A percentile compares a stretch with the other conserved stretches of the same genome.
These are phyloP conservation scores for Colletotrichum sp. DNA, from an alignment of 2,329 filamentous ascomycete genomes.

Conservation along the genomic window DNA sequence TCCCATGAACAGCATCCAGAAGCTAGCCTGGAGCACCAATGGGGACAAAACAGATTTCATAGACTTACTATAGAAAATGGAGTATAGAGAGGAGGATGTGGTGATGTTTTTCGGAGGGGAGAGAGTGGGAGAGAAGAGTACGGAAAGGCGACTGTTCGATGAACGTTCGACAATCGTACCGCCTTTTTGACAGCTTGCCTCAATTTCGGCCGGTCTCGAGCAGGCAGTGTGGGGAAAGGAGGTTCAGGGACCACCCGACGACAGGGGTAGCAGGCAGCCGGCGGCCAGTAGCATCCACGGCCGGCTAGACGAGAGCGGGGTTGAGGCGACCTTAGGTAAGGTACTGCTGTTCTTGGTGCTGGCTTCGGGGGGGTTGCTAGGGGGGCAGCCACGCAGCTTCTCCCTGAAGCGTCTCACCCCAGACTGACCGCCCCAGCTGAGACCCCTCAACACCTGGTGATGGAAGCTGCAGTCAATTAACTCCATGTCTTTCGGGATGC, in stretches of 20 bases:
- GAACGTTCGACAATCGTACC: conserved; percentile 18
- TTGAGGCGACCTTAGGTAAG: conserved; percentile 20
- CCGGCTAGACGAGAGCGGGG: conserved; percentile 14
- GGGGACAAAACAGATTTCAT: not conserved
- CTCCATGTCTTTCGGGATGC: not conserved
- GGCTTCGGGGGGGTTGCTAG: not conserved
- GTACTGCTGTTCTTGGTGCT: not conserved
- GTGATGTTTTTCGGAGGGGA: not conserved
- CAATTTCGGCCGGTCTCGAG: conserved; percentile 25
- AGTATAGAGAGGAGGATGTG: not conserved
- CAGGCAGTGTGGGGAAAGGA: conserved; percentile 31
- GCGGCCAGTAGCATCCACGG: conserved; percentile 3
- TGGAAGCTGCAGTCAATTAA: not conserved
- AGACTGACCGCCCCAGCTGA: not conserved
- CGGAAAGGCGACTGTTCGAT: not conserved
- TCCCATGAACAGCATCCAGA: not conserved
- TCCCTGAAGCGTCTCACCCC: not conserved
- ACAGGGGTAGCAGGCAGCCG: conserved; percentile 14
- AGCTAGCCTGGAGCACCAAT: not conserved
- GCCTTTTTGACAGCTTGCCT: conserved; percentile 40
- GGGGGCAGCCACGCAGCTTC: not conserved
- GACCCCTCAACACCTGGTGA: not conserved
- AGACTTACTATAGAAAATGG: not conserved
- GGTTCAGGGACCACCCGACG: conserved; percentile 19
- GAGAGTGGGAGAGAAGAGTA: conserved; percentile 21